A percentile compares a stretch with the other conserved stretches of the same genome.
Evolutionary conservation across 805 yeast genomes (phyloP).

Genomic region (Wickerhamiella shivajii): DNA sequence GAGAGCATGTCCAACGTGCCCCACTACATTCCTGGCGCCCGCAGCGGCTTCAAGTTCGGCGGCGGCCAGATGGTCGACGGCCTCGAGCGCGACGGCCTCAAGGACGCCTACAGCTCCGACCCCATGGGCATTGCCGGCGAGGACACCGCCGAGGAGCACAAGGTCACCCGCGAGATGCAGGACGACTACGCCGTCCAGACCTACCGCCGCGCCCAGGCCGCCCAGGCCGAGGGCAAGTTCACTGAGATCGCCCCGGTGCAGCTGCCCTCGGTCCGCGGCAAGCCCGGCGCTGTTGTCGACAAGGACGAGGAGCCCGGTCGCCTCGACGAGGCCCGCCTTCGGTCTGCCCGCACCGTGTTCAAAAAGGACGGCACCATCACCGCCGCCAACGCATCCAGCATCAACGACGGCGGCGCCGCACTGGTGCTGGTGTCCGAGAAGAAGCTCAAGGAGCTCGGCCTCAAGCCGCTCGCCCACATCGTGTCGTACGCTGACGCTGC

Average conservation of each 20-base stretch:
- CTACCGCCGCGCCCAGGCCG: conserved; percentile 73
- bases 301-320: conserved; percentile 76
- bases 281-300: conserved; percentile 59
- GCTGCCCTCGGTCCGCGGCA: conserved; percentile 75
- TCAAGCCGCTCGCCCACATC: conserved; percentile 81
- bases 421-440: conserved; percentile 71
- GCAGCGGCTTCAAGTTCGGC: conserved; percentile 86
- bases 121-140: conserved; percentile 98
- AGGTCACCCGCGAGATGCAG: conserved; percentile 68
- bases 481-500: conserved; percentile 98
- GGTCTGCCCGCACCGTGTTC: conserved; percentile 85
- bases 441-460: conserved; percentile 70
- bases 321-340: conserved; percentile 62
- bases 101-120: conserved; percentile 74
- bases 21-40: conserved; percentile 73
- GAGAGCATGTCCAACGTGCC: conserved; percentile 96
- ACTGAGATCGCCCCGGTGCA: conserved; percentile 77
- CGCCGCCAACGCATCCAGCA: conserved; percentile 91
- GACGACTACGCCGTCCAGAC: conserved; percentile 77
- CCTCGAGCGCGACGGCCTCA: conserved; percentile 78
- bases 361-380: conserved; percentile 93
- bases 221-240: conserved; percentile 72
- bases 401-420: conserved; percentile 98
- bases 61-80: conserved; percentile 72
- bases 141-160: conserved; percentile 79